Evolutionary conservation across 805 yeast genomes (phyloP).

Genomic region (Tetrapisispora phaffii): DNA sequence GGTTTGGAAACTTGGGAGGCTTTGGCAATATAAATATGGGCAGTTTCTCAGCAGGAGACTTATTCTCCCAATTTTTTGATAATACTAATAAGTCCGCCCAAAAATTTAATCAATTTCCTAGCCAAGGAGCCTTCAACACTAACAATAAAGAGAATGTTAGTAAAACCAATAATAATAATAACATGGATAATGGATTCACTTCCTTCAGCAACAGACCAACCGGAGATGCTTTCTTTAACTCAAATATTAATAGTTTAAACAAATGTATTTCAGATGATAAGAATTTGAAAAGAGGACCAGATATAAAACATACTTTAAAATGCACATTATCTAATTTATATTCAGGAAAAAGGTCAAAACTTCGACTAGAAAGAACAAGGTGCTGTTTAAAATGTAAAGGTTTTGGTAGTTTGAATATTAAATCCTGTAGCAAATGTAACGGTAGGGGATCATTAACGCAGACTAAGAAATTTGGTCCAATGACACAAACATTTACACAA

Average conservation of each 20-base stretch:
- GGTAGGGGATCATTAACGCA: conserved; percentile 37
- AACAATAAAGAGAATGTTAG: neutral
- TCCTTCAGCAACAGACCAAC: neutral
- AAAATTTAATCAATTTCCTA: neutral
- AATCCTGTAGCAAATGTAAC: conserved; percentile 32
- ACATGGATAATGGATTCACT: neutral
- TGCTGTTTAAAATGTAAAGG: conserved; percentile 45
- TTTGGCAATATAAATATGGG: conserved; percentile 3
- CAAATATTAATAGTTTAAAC: neutral
- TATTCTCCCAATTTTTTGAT: conserved; percentile 25
- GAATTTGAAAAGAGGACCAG: conserved; percentile 32
- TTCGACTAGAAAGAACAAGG: conserved; percentile 43
- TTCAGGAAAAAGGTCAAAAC: conserved; percentile 45
- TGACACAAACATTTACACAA: conserved; percentile 34
- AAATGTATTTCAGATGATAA: neutral
- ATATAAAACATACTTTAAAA: conserved; percentile 46
- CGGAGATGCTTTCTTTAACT: neutral
- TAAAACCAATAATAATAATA: too few relatives aligned
- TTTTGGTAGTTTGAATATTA: conserved; percentile 34
- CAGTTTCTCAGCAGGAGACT: conserved; percentile 20
- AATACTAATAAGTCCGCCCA: conserved; percentile 1
- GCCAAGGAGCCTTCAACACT: neutral
- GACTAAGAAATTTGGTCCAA: conserved; percentile 37
- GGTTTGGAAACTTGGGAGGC: neutral
- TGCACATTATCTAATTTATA: conserved; percentile 49